Evolutionary conservation across 2,329 filamentous ascomycete species (phyloP).

Genomic region (Falciphora oryzae): DNA sequence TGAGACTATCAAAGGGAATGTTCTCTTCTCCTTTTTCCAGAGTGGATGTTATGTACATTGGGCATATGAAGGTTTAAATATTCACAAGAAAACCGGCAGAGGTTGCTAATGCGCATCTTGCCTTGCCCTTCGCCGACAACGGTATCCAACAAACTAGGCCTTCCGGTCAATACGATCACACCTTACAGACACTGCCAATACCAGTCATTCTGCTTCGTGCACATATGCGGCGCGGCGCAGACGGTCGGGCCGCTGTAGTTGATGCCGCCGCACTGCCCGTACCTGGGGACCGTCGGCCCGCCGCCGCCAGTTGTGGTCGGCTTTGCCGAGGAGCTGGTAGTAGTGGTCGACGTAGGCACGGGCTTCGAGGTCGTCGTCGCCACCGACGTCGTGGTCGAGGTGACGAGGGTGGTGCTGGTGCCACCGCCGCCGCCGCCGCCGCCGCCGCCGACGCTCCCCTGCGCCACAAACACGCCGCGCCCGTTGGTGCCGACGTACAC

Average conservation of each 20-base stretch:
- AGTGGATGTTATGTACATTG: too few species aligned
- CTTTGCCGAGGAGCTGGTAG: neutral
- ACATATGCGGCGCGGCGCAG: neutral
- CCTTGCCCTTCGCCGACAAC: neutral
- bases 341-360: neutral
- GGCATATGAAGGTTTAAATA: too few species aligned
- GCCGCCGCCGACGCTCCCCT: slow-evolving; percentile 17
- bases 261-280: slow-evolving; percentile 1
- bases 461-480: slow-evolving; percentile 37
- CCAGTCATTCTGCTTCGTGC: slow-evolving; percentile 1
- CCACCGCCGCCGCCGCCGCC: slow-evolving; percentile 9
- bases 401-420: slow-evolving; percentile 9
- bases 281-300: neutral
- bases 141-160: too few species aligned
- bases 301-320: neutral
- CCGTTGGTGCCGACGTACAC: slow-evolving; percentile 48
- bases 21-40: too few species aligned
- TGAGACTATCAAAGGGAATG: too few species aligned
- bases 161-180: neutral
- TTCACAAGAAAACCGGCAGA: too few species aligned
- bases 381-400: slow-evolving; percentile 7
- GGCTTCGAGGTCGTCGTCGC: neutral
- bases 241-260: neutral
- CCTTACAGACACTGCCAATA: slow-evolving; percentile 6
- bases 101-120: too few species aligned